These are phyloP conservation scores for Hypoxylon sp. DNA, from an alignment of 2,329 filamentous ascomycete genomes.

Conservation along the genomic window DNA sequence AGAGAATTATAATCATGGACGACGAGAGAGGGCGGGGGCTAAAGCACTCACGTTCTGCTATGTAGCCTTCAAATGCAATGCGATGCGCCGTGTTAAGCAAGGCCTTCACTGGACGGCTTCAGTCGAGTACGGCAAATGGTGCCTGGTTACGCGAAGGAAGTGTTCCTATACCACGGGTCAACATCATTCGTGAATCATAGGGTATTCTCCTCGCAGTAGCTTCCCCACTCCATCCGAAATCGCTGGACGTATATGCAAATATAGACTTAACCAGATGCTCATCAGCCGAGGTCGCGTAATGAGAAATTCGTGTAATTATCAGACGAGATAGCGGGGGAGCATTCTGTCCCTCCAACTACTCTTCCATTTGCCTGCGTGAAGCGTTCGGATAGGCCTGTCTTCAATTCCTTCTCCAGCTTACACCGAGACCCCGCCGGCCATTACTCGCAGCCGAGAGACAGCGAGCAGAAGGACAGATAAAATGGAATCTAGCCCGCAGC, in stretches of 20 bases:
- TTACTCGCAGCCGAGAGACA: background rate
- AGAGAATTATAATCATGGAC: background rate
- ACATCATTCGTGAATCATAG: slow-evolving; percentile 12
- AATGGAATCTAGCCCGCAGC: slow-evolving; percentile 38
- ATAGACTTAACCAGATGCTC: slow-evolving; percentile 13
- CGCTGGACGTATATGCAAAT: slow-evolving; percentile 34
- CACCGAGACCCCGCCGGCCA: background rate
- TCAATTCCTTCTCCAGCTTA: background rate
- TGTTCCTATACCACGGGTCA: background rate
- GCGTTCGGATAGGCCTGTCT: background rate
- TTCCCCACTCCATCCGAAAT: slow-evolving; percentile 44
- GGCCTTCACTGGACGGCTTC: background rate
- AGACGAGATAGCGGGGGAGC: slow-evolving; percentile 19
- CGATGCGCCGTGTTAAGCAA: background rate
- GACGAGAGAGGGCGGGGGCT: background rate
- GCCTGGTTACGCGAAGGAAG: background rate
- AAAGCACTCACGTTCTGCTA: background rate
- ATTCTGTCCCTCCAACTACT: slow-evolving; percentile 4
- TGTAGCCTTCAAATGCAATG: background rate
- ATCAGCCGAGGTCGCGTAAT: slow-evolving; percentile 17
- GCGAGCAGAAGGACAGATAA: background rate
- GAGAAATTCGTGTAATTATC: slow-evolving; percentile 9
- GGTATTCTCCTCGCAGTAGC: slow-evolving; percentile 24
- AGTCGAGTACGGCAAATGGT: background rate
- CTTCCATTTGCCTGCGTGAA: background rate